Base-by-base conservation (phyloP, 2,329 filamentous ascomycete genomes). In the Aureobasidium sp. region DNA sequence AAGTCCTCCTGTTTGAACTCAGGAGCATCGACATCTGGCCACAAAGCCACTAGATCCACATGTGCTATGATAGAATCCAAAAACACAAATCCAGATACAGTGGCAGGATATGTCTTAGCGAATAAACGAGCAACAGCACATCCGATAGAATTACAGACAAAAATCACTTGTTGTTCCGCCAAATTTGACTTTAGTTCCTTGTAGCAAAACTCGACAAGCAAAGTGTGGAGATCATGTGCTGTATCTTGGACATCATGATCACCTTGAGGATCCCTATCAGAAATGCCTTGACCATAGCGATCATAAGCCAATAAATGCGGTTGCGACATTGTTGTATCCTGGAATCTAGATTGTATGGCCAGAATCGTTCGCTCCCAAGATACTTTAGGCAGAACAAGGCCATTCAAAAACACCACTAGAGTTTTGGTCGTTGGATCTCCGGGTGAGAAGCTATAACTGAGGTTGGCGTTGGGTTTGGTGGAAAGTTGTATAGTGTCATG, bases 51-150 rank as follows among this genome's bases (percentile, higher is more conserved):
- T 34, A 82, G 80, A 65, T 85, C 79, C 0, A 78, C 78, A 67
- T 85, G 82, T 16, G 82, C 80, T 68, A 85, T 78, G 64, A 83
- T 80, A 39, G 78, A 82, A 67, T 85, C 83, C 1, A 86, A 77
- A 9, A 85, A 76, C 1, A 85, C 67, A 27, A 74, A 30, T 48
- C 67, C 27, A 10, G 64, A 54, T 5, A 61, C 44, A 2, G 29
- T 57, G 21, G 39, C 8, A 9, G 49, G 62, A n/a, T 62, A 32
- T 1, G 7, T 14, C 2, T 54, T 13, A 10, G 55, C 62, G n/a
- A 45, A 64, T 1, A 65, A 5, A 74, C 68, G 1, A 2, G 90
- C 88, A 64, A 91, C 86, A 0, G 90, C 90, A 1, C 90, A 90
- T 29, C 91, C 91, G 60, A 91, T 77, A 70, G 92, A 96, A 21